These are phyloP conservation scores for Chondrostereum purpureum DNA, from an alignment of 1,284 basidiomycete genomes.

Conservation along the genomic window DNA sequence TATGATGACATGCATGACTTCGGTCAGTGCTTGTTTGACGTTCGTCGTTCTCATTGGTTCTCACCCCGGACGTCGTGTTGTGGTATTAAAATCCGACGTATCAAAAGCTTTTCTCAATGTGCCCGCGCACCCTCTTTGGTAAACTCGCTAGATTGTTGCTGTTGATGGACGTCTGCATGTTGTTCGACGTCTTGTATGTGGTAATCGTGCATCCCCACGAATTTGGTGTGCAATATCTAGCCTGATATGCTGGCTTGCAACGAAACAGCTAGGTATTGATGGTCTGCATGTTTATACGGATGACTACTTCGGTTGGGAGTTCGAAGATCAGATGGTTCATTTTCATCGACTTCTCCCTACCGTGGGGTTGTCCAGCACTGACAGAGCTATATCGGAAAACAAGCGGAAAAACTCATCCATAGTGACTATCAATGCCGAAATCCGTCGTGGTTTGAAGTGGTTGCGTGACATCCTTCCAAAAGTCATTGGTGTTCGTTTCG, in stretches of 20 bases:
- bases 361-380: conserved; percentile 12
- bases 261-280: conserved; percentile 8
- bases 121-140: conserved; percentile 23
- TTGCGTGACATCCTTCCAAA: conserved; percentile 8
- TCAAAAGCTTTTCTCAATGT: conserved; percentile 22
- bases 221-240: conserved; percentile 22
- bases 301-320: conserved; percentile 22
- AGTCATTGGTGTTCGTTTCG: conserved; percentile 14
- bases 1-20: too few species aligned
- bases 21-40: too few species aligned
- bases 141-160: conserved; percentile 22
- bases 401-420: conserved; percentile 12
- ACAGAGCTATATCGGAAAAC: conserved; percentile 19
- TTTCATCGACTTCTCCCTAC: conserved; percentile 9
- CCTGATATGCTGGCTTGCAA: conserved; percentile 21
- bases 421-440: conserved; percentile 13
- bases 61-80: too few species aligned
- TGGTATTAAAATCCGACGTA: conserved; percentile 26
- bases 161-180: conserved; percentile 20
- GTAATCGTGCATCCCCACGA: conserved; percentile 19
- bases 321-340: conserved; percentile 6
- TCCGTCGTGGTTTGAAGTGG: conserved; percentile 14
- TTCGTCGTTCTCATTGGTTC: too few species aligned
- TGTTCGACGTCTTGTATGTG: conserved; percentile 22
- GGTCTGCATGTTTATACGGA: conserved; percentile 25